Conservation (phyloP, 352 stramenopile species). For the Elongisporangium undulatum region DNA sequence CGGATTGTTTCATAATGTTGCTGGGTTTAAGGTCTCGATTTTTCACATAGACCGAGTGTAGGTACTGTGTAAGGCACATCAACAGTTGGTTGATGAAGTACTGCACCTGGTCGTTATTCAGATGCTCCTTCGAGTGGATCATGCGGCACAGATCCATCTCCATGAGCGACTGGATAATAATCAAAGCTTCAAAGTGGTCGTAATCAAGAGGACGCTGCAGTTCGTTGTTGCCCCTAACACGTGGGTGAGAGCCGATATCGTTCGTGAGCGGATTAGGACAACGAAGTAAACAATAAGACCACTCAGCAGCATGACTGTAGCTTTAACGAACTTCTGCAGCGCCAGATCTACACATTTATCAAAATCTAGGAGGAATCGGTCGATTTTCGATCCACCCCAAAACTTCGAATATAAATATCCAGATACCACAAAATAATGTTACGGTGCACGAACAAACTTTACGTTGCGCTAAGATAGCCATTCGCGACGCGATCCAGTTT, state of each 20-base stretch:
- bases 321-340: too few species aligned
- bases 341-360: too few species aligned
- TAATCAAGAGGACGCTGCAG: conserved; percentile 81
- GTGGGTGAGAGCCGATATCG: conserved; percentile 65
- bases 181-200: conserved; percentile 94
- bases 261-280: too few species aligned
- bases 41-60: conserved; percentile 94
- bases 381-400: too few species aligned
- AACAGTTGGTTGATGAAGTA: conserved; percentile 97
- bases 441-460: too few species aligned
- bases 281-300: too few species aligned
- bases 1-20: conserved; percentile 95
- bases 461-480: too few species aligned
- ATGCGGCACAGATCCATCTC: conserved; percentile 94
- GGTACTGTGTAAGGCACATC: conserved; percentile 93
- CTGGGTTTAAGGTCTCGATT: conserved; percentile 97
- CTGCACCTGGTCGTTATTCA: conserved; percentile 94
- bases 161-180: conserved; percentile 98
- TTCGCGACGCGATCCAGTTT: too few species aligned
- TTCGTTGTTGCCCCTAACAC: conserved; percentile 80
- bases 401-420: too few species aligned
- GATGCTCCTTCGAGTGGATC: conserved; percentile 84
- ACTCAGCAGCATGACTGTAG: too few species aligned
- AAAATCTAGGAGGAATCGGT: too few species aligned
- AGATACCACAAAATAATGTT: too few species aligned